These are phyloP conservation scores for Arabis hirsuta DNA, from an alignment of 345 rosid species.

Conservation along the genomic window DNA sequence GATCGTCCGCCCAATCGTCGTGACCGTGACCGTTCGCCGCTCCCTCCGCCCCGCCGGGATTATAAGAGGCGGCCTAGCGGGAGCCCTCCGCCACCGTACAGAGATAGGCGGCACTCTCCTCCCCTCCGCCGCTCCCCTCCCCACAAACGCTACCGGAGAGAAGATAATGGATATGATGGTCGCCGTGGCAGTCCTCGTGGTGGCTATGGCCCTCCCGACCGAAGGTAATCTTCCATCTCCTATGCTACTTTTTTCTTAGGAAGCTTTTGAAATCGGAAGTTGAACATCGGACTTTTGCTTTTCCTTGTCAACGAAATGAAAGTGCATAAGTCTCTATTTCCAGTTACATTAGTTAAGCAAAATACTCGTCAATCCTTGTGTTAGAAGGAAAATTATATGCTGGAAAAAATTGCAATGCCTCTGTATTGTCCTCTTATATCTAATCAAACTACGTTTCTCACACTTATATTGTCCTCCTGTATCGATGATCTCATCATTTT, in stretches of 20 bases:
- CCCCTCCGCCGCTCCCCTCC: slow-evolving; percentile 83
- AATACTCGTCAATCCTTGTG: too few species aligned
- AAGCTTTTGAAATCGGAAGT: too few species aligned
- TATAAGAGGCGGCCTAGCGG: slow-evolving; percentile 76
- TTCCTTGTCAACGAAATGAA: too few species aligned
- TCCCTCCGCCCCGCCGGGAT: slow-evolving; percentile 67
- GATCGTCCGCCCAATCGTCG: slow-evolving; percentile 69
- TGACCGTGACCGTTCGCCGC: slow-evolving; percentile 77
- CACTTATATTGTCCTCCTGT: neutral
- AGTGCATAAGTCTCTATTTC: too few species aligned
- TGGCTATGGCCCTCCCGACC: slow-evolving; percentile 76
- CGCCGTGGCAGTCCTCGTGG: slow-evolving; percentile 89
- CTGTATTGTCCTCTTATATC: neutral
- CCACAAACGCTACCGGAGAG: slow-evolving; percentile 81
- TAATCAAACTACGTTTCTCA: neutral
- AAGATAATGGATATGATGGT: slow-evolving; percentile 80
- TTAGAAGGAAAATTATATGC: neutral
- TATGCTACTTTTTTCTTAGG: too few species aligned
- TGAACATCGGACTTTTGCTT: too few species aligned
- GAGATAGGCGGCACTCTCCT: slow-evolving; percentile 81
- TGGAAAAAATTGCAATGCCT: neutral
- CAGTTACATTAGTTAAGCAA: too few species aligned
- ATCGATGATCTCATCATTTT: too few species aligned
- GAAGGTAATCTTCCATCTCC: slow-evolving; percentile 54
- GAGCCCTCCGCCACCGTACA: slow-evolving; percentile 75